These are phyloP conservation scores for Proteromonas lacertae DNA, from an alignment of 352 stramenopile genomes.

Conservation along the genomic window DNA sequence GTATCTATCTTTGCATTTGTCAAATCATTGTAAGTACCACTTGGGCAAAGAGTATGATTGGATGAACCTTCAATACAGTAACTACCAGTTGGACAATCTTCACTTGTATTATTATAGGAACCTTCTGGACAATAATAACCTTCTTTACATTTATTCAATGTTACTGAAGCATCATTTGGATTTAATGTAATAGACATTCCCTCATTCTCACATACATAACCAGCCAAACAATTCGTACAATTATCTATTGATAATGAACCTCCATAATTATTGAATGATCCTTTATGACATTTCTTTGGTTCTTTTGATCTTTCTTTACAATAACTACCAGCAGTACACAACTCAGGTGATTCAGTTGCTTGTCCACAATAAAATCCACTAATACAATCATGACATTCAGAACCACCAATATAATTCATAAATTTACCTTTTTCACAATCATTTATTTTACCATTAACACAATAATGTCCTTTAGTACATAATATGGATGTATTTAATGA, in stretches of 20 bases:
- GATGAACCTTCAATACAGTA: conserved; percentile 28
- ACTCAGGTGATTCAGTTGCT: conserved; percentile 13
- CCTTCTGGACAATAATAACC: conserved; percentile 21
- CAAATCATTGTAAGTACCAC: conserved; percentile 8
- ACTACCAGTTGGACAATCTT: conserved; percentile 23
- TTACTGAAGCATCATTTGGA: conserved; percentile 12
- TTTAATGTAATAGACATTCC: conserved; percentile 24
- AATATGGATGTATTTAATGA: background rate
- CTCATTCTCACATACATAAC: conserved; percentile 24
- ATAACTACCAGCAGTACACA: conserved; percentile 33
- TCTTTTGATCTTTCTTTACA: conserved; percentile 24
- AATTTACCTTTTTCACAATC: conserved; percentile 4
- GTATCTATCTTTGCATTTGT: conserved; percentile 4
- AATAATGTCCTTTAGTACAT: conserved; percentile 11
- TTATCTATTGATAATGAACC: background rate
- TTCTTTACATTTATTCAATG: conserved; percentile 25
- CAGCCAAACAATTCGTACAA: conserved; percentile 31
- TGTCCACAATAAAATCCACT: conserved; percentile 24
- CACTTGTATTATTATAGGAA: conserved; percentile 8
- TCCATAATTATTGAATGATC: conserved; percentile 1
- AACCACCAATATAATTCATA: background rate
- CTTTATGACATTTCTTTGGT: conserved; percentile 19
- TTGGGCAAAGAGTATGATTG: conserved; percentile 5
- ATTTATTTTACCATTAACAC: conserved; percentile 14
- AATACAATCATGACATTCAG: conserved; percentile 7